Base-by-base conservation (phyloP, 495 filamentous ascomycete genomes). In the Talaromyces nanjingensis region DNA sequence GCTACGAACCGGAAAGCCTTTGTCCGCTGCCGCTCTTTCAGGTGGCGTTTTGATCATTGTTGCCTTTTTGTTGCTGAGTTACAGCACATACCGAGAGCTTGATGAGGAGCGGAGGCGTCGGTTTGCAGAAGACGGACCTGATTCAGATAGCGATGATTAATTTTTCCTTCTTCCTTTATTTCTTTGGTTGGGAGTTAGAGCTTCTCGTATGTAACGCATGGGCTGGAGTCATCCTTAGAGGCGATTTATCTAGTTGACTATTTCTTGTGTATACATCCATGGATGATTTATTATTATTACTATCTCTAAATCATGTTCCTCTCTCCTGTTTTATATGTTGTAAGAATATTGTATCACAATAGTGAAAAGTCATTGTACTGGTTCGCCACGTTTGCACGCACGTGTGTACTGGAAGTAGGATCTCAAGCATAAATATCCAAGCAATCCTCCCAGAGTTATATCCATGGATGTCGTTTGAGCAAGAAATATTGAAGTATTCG, bases 21-120 rank as follows among this genome's bases (percentile, higher is more conserved):
- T 97, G 29, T 89, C 87, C 53, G 70, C 79, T 2, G 88, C 92
- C 1, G 88, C 93, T 4, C 81, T 98, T 3, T 69, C 84, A 9
- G 94, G 94, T n/a, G 93, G 94, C 2, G 64, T 91, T 25, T 70
- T 97, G 62, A 98, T 98, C 69, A 89, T 96, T 65, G 80, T 76
- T 1, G 94, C 94, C 0, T 98, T 98, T 71, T 77, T 87, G 37
- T 77, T 97, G 70, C 74, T 98, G 57, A 92, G 87, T 70, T 97
- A 88, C 87, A 91, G 90, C 66, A 97, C 92, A 1, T 98, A 91
- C 79, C 83, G 86, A 42, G 94, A 98, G 80, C 90, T 97, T 87
- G 83, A 85, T 18, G 91, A 96, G 76, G 92, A 96, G 65, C 84
- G 86, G 65, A 77, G 76, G 65, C 87, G 84, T 75, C 83, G 81